Evolutionary conservation across 2,329 filamentous ascomycete genomes (phyloP).

Genomic region (Sporothrix mexicana): DNA sequence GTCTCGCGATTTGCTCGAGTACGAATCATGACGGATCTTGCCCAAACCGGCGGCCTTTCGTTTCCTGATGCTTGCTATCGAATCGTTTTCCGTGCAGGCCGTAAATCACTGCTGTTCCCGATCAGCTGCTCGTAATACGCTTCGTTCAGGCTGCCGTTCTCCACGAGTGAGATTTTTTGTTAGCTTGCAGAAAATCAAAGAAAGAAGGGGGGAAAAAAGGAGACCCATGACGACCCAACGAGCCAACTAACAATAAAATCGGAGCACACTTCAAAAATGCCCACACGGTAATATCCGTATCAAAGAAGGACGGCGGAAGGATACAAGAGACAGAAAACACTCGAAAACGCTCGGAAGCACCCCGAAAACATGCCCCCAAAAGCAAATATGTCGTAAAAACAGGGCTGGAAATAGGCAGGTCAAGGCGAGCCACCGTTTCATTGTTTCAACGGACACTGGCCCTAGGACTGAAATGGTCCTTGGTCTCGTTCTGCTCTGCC

Average conservation of each 20-base stretch:
- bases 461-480: not conserved
- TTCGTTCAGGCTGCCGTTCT: not conserved
- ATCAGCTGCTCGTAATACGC: not conserved
- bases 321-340: not conserved
- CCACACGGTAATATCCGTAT: constrained; percentile 20
- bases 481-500: not conserved
- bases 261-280: not conserved
- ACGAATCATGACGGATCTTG: constrained; percentile 17
- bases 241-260: not conserved
- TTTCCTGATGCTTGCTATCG: not conserved
- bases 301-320: not conserved
- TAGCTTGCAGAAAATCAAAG: not conserved
- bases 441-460: not conserved
- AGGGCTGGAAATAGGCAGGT: not conserved
- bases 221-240: not conserved
- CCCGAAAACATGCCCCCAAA: not conserved
- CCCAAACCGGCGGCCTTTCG: not conserved
- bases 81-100: not conserved
- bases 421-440: constrained; percentile 12
- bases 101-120: not conserved
- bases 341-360: not conserved
- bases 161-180: not conserved
- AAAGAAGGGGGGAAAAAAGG: not conserved
- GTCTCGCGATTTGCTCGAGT: constrained; percentile 6
- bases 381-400: not conserved